Conservation (phyloP, 2,329 filamentous ascomycete species). For the Calonectria multiphialidica region DNA sequence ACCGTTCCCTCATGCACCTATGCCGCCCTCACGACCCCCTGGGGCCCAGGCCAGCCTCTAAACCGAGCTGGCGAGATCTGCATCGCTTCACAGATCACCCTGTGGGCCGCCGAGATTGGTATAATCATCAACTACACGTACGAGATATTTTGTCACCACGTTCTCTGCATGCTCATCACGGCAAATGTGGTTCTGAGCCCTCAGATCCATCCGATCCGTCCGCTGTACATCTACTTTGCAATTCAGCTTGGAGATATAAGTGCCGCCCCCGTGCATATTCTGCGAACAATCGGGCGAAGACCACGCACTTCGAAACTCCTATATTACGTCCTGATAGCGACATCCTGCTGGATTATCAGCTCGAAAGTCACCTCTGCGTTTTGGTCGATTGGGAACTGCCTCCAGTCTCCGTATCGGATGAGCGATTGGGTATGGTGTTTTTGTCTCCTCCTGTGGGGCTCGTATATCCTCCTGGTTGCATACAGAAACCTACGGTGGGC, state of each 20-base stretch:
- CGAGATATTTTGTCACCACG: constrained; percentile 42
- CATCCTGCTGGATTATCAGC: constrained; percentile 26
- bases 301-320: constrained; percentile 31
- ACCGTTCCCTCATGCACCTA: constrained; percentile 19
- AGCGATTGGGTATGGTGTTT: constrained; percentile 39
- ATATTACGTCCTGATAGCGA: constrained; percentile 26
- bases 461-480: constrained; percentile 31
- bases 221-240: constrained; percentile 41
- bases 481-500: constrained; percentile 35
- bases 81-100: constrained; percentile 36
- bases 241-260: constrained; percentile 42
- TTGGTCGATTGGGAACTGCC: constrained; percentile 31
- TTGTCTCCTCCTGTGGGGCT: constrained; percentile 36
- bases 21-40: constrained; percentile 35
- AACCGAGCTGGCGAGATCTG: constrained; percentile 38
- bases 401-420: constrained; percentile 35
- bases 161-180: constrained; percentile 38
- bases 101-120: constrained; percentile 40
- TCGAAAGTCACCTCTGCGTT: constrained; percentile 31
- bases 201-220: constrained; percentile 39
- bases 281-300: constrained; percentile 33
- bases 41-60: constrained; percentile 35
- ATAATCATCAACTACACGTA: constrained; percentile 25
- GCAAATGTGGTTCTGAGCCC: constrained; percentile 38
- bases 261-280: constrained; percentile 29